phyloP scores from a whole-genome alignment of 1,284 basidiomycete genomes.

The Puccinia polysora region DNA sequence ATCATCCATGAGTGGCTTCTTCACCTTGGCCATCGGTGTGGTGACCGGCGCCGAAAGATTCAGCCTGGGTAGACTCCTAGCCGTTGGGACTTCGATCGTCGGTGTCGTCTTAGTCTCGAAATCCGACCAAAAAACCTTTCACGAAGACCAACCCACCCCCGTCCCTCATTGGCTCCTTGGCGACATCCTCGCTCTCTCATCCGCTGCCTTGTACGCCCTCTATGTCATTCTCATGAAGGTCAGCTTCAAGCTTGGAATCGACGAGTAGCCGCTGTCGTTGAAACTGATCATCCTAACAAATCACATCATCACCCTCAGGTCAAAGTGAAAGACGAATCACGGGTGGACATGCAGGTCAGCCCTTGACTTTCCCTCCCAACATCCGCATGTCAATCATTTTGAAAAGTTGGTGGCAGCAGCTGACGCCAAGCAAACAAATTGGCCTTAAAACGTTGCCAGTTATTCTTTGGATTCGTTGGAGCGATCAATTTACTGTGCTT shows the following conservation, averaged over 20 bases:
- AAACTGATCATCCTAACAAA: too few relatives aligned
- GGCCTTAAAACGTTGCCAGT: neutral
- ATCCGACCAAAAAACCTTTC: constrained; percentile 14
- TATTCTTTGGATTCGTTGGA: constrained; percentile 66
- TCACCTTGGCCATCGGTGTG: constrained; percentile 82
- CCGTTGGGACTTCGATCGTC: constrained; percentile 59
- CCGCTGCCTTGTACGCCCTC: constrained; percentile 79
- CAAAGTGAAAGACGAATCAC: constrained; percentile 60
- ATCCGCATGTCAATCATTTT: neutral
- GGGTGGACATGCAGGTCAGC: constrained; percentile 40
- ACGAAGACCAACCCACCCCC: neutral
- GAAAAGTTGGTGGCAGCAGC: constrained; percentile 47
- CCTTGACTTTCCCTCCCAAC: neutral
- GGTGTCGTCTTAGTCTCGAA: constrained; percentile 41
- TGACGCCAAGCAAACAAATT: constrained; percentile 5
- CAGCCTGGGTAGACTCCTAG: constrained; percentile 68
- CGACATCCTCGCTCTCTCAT: constrained; percentile 72
- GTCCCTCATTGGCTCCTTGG: constrained; percentile 54
- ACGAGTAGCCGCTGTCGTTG: neutral
- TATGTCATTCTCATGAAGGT: constrained; percentile 86
- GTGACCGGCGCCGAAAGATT: constrained; percentile 76
- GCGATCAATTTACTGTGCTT: constrained; percentile 76
- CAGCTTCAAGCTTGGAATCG: neutral
- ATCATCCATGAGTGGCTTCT: constrained; percentile 83
- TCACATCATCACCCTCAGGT: constrained; percentile 57